Evolutionary conservation across 352 stramenopile species (phyloP).

Genomic region (Hyaloperonospora arabidopsidis): DNA sequence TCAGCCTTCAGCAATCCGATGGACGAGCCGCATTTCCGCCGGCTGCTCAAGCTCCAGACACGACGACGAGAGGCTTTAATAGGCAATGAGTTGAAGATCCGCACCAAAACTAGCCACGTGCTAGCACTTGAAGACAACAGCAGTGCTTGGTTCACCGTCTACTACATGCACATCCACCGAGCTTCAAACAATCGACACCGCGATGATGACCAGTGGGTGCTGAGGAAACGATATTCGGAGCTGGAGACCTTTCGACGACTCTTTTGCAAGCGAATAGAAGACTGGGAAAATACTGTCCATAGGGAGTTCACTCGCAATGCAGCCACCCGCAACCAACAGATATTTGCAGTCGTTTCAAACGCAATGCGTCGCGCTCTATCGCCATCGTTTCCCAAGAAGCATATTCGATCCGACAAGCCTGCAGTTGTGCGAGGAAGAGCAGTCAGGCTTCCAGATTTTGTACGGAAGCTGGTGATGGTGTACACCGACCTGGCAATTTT

Average conservation of each 20-base stretch:
- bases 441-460: conserved; percentile 34
- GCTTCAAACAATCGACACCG: conserved; percentile 5
- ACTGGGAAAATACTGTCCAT: conserved; percentile 31
- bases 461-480: conserved; percentile 36
- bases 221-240: conserved; percentile 57
- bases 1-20: conserved; percentile 27
- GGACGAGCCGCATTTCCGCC: conserved; percentile 33
- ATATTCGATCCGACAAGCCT: conserved; percentile 35
- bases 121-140: conserved; percentile 15
- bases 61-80: conserved; percentile 33
- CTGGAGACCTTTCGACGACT: conserved; percentile 34
- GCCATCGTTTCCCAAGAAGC: conserved; percentile 41
- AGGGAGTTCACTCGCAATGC: conserved; percentile 25
- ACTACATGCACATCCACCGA: conserved; percentile 42
- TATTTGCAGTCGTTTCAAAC: conserved; percentile 41
- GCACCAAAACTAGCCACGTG: conserved; percentile 21
- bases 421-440: conserved; percentile 34
- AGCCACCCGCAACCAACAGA: conserved; percentile 17
- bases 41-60: conserved; percentile 57
- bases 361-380: conserved; percentile 37
- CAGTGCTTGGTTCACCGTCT: conserved; percentile 36
- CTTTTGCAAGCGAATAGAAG: conserved; percentile 34
- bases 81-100: conserved; percentile 43
- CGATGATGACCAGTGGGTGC: conserved; percentile 29
- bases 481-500: conserved; percentile 53